These are phyloP conservation scores for Apiospora arundinis DNA, from an alignment of 2,329 filamentous ascomycete species.

Conservation along the genomic window DNA sequence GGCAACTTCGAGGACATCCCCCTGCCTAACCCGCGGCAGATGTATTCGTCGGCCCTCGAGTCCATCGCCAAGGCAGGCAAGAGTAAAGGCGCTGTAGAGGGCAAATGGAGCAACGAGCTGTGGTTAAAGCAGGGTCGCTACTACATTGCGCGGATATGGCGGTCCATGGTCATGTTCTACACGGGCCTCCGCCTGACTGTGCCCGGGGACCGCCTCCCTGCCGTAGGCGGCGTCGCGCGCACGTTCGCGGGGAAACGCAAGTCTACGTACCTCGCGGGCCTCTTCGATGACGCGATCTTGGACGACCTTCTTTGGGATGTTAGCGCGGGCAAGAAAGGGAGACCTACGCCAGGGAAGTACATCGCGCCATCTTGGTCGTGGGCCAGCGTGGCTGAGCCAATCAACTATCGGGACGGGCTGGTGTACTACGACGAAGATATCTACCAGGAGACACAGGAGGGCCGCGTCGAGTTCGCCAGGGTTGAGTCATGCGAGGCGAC, in stretches of 20 bases:
- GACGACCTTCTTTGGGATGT: neutral
- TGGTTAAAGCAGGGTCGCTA: neutral
- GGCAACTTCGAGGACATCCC: neutral
- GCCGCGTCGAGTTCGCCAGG: neutral
- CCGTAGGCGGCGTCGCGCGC: neutral
- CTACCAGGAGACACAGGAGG: neutral
- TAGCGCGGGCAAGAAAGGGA: neutral
- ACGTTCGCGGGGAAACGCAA: neutral
- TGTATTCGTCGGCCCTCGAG: neutral
- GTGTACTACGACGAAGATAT: neutral
- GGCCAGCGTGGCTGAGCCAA: neutral
- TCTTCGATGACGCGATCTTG: neutral
- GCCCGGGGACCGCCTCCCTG: neutral
- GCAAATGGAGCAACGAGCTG: neutral
- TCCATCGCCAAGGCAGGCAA: neutral
- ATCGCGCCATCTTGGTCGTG: constrained; percentile 10
- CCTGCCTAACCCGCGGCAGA: neutral
- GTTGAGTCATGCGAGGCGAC: neutral
- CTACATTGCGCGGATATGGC: constrained; percentile 6
- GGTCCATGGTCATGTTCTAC: constrained; percentile 5
- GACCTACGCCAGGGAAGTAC: neutral
- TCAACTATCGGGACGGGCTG: neutral
- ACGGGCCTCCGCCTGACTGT: neutral
- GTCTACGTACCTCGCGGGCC: neutral
- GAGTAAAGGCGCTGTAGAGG: neutral